Conservation (phyloP, 306 rosid genomes). For the Carpinus fangiana region DNA sequence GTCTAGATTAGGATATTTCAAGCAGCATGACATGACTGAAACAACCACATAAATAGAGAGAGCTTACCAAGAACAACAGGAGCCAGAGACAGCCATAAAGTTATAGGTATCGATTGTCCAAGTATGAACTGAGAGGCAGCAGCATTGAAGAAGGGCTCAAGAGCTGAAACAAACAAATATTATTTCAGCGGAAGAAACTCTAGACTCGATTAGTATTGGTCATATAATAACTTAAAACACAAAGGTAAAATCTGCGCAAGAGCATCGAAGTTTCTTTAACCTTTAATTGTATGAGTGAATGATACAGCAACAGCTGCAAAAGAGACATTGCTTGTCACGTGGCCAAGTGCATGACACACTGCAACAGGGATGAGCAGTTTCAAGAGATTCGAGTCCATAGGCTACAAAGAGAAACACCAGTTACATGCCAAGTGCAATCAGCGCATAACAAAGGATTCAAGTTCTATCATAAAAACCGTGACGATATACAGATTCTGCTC, state of each 20-base stretch:
- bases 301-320: slow-evolving; percentile 68
- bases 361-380: slow-evolving; percentile 58
- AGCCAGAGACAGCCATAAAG: slow-evolving; percentile 53
- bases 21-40: not conserved
- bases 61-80: slow-evolving; percentile 57
- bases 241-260: not conserved
- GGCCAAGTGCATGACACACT: slow-evolving; percentile 57
- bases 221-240: too few relatives aligned
- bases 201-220: not conserved
- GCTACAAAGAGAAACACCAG: slow-evolving; percentile 32
- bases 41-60: not conserved
- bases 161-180: slow-evolving; percentile 39
- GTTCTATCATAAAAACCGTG: not conserved
- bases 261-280: not conserved
- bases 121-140: slow-evolving; percentile 56
- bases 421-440: slow-evolving; percentile 2
- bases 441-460: not conserved
- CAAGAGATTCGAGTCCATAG: slow-evolving; percentile 43
- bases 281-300: slow-evolving; percentile 61
- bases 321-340: slow-evolving; percentile 58
- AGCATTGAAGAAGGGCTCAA: slow-evolving; percentile 65
- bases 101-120: slow-evolving; percentile 47
- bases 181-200: not conserved
- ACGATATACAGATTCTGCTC: not conserved
- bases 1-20: slow-evolving; percentile 1